Evolutionary conservation across 73 alveolate species (phyloP).

Genomic region (Blepharisma japonicum): DNA sequence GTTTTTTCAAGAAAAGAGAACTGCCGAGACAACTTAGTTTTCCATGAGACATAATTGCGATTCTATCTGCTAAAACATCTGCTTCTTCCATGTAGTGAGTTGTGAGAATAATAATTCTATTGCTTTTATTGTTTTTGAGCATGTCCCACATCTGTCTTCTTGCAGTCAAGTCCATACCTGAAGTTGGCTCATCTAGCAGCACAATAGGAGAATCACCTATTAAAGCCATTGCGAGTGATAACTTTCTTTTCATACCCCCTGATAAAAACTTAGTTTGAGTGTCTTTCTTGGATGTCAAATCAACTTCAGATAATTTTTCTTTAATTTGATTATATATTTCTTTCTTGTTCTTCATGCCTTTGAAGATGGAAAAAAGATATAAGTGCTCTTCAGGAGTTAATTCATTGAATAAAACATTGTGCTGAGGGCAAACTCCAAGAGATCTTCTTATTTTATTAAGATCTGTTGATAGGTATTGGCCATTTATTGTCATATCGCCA

Average conservation of each 20-base stretch:
- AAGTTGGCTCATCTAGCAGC: constrained; percentile 92
- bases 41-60: constrained; percentile 80
- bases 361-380: constrained; percentile 60
- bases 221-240: constrained; percentile 88
- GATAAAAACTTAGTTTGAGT: constrained; percentile 70
- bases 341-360: constrained; percentile 46
- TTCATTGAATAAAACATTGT: constrained; percentile 68
- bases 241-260: constrained; percentile 91
- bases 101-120: constrained; percentile 73
- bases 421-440: constrained; percentile 86
- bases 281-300: constrained; percentile 44
- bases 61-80: constrained; percentile 67
- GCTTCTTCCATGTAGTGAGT: constrained; percentile 81
- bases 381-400: constrained; percentile 73
- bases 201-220: constrained; percentile 52
- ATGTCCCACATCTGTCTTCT: constrained; percentile 91
- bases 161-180: constrained; percentile 92
- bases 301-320: constrained; percentile 23
- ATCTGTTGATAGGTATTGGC: constrained; percentile 60
- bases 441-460: constrained; percentile 48
- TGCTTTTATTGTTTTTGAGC: constrained; percentile 78
- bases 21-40: constrained; percentile 53
- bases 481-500: constrained; percentile 78
- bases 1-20: constrained; percentile 51
- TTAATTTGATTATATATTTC: constrained; percentile 31